These are phyloP conservation scores for Eutrema heterophyllum DNA, from an alignment of 345 rosid genomes.

Conservation along the genomic window DNA sequence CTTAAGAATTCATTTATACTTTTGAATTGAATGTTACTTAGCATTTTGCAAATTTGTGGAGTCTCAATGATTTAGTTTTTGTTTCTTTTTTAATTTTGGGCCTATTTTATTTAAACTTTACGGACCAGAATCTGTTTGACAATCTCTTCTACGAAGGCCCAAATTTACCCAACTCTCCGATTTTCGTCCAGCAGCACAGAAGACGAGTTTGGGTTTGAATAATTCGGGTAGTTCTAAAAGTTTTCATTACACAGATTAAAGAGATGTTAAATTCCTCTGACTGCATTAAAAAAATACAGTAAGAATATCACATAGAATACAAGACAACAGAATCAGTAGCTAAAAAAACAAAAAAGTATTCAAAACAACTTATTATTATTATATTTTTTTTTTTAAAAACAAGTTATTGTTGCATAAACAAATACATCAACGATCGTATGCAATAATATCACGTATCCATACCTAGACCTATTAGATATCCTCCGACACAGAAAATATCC, in stretches of 20 bases:
- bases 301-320: background rate
- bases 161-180: background rate
- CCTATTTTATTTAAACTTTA: background rate
- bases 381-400: too few species aligned
- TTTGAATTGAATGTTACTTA: background rate
- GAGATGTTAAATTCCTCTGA: background rate
- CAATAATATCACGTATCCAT: too few species aligned
- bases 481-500: background rate
- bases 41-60: background rate
- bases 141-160: constrained; percentile 1
- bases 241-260: background rate
- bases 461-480: background rate
- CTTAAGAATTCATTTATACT: background rate
- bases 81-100: background rate
- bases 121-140: background rate
- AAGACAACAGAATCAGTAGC: background rate
- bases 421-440: too few species aligned
- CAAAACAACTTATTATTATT: background rate
- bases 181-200: background rate
- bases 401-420: too few species aligned
- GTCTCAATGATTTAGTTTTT: background rate
- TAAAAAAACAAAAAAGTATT: background rate
- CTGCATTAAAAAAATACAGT: background rate
- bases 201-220: background rate
- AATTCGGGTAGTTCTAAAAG: background rate